A percentile compares a stretch with the other conserved stretches of the same genome.
These are phyloP conservation scores for Odontarrhena argentea DNA, from an alignment of 345 rosid genomes.

Conservation along the genomic window DNA sequence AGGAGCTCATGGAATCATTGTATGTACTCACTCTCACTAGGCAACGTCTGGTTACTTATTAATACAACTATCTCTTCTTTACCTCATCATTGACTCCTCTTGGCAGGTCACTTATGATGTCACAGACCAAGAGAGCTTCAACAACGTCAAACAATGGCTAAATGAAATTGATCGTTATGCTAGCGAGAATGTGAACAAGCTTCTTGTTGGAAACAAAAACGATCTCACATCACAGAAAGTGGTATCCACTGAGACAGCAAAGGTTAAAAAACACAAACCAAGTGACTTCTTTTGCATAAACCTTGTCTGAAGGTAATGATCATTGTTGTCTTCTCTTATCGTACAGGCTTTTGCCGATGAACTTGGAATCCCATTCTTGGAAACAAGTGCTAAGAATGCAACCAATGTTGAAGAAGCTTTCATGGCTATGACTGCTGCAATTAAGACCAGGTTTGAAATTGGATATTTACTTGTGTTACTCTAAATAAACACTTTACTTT, in stretches of 20 bases:
- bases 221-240: constrained; percentile 75
- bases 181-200: constrained; percentile 79
- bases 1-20: constrained; percentile 94
- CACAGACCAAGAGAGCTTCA: constrained; percentile 85
- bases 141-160: constrained; percentile 80
- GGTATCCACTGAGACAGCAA: constrained; percentile 69
- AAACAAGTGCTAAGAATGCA: constrained; percentile 76
- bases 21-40: constrained; percentile 35
- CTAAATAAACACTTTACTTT: background rate
- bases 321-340: background rate
- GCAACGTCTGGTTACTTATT: background rate
- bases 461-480: background rate
- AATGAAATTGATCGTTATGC: constrained; percentile 81
- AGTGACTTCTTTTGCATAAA: background rate
- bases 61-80: background rate
- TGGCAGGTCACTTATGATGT: constrained; percentile 75
- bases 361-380: constrained; percentile 83
- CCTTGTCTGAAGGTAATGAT: background rate
- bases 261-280: constrained; percentile 43
- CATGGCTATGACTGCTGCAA: constrained; percentile 82
- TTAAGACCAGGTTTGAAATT: constrained; percentile 56
- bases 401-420: constrained; percentile 77
- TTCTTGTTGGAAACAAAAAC: constrained; percentile 72
- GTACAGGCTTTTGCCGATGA: constrained; percentile 74
- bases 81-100: background rate